Percentiles rank a stretch among this genome's conserved stretches.
phyloP scores from a whole-genome alignment of 305 asterid genomes.

The Fraxinus ornus region DNA sequence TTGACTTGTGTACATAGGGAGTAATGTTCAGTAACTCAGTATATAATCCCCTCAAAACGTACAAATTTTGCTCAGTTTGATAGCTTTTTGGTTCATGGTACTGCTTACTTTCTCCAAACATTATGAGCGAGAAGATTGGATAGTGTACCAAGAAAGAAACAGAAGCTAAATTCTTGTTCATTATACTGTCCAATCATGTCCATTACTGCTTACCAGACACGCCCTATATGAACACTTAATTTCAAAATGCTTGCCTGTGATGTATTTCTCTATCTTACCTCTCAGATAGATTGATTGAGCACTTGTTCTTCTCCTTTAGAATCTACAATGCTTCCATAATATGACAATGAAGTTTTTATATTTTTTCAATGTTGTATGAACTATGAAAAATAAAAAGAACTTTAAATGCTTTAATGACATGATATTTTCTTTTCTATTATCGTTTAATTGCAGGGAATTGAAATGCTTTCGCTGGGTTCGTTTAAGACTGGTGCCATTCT shows the following conservation, averaged over 20 bases:
- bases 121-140: background rate
- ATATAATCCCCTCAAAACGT: background rate
- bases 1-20: background rate
- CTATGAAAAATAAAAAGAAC: background rate
- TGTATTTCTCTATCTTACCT: background rate
- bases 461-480: slow-evolving; percentile 99
- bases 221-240: background rate
- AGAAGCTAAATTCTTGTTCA: background rate
- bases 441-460: slow-evolving; percentile 67
- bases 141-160: background rate
- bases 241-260: background rate
- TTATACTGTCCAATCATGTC: background rate
- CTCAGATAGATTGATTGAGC: background rate
- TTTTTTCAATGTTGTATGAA: background rate
- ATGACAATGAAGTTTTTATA: background rate
- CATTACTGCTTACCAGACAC: background rate
- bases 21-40: background rate
- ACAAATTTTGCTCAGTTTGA: background rate
- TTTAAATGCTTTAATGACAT: background rate
- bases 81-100: background rate
- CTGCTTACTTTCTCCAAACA: background rate
- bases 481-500: slow-evolving; percentile 96
- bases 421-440: background rate
- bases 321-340: background rate
- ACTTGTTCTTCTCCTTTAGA: background rate